A percentile compares a stretch with the other conserved stretches of the same genome.
phyloP scores from a whole-genome alignment of 2,329 filamentous ascomycete species.

The Penicillium sp. region DNA sequence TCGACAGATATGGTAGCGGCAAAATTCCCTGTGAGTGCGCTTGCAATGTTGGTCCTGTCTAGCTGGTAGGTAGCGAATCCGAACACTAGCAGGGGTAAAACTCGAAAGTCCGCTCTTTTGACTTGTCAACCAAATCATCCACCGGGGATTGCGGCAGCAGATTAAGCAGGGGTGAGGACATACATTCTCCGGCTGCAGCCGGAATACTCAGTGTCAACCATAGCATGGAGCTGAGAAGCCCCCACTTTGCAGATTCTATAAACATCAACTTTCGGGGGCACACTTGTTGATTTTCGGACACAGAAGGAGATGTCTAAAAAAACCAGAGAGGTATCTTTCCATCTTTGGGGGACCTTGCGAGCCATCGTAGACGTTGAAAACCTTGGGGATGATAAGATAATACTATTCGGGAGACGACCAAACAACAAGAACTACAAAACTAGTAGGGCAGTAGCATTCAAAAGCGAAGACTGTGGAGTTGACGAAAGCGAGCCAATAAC shows the following conservation, averaged over 20 bases:
- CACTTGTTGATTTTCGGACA: background rate
- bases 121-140: background rate
- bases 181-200: background rate
- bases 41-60: slow-evolving; percentile 47
- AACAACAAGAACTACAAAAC: background rate
- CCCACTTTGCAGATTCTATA: too few species aligned
- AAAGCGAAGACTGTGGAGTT: too few species aligned
- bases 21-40: slow-evolving; percentile 44
- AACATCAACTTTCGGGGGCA: background rate
- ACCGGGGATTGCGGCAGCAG: too few species aligned
- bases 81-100: slow-evolving; percentile 44
- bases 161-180: background rate
- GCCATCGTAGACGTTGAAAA: background rate
- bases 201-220: background rate
- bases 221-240: background rate
- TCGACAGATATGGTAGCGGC: slow-evolving; percentile 37
- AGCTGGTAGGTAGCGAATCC: slow-evolving; percentile 47
- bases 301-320: background rate
- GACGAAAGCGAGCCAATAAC: too few species aligned
- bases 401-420: background rate
- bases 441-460: background rate
- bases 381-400: slow-evolving; percentile 7
- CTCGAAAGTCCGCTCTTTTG: slow-evolving; percentile 39
- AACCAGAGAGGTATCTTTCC: background rate
- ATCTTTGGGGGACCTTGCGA: slow-evolving; percentile 1